Evolutionary conservation across 1,284 basidiomycete species (phyloP).

Genomic region (Malassezia furfur): DNA sequence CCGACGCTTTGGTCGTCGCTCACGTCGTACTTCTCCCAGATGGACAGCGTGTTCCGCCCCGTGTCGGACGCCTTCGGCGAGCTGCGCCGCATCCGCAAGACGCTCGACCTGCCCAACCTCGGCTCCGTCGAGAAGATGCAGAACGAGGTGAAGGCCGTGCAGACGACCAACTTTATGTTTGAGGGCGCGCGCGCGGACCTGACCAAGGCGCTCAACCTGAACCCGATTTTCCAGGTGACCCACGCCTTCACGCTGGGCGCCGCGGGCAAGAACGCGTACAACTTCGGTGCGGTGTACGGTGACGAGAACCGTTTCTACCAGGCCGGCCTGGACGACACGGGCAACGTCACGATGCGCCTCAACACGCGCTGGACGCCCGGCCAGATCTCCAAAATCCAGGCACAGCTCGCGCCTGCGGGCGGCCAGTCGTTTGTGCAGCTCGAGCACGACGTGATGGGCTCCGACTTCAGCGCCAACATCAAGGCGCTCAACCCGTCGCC

Average conservation of each 20-base stretch:
- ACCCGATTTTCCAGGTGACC: conserved; percentile 93
- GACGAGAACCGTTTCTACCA: conserved; percentile 74
- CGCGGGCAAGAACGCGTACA: conserved; percentile 61
- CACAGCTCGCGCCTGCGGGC: conserved; percentile 59
- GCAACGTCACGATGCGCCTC: conserved; percentile 74
- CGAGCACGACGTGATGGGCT: conserved; percentile 87
- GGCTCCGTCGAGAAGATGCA: conserved; percentile 44
- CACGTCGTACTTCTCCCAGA: conserved; percentile 13
- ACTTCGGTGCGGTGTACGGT: conserved; percentile 87
- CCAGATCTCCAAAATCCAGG: conserved; percentile 77
- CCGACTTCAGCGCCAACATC: conserved; percentile 75
- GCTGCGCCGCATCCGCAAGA: conserved; percentile 30
- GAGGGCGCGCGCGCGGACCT: conserved; percentile 94
- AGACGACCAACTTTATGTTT: conserved; percentile 87
- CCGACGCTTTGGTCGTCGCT: conserved; percentile 9
- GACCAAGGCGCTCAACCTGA: conserved; percentile 82
- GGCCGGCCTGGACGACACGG: conserved; percentile 86
- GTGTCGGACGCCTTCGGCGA: conserved; percentile 20
- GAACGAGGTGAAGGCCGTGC: conserved; percentile 58
- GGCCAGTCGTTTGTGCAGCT: conserved; percentile 56
- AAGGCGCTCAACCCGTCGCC: conserved; percentile 91
- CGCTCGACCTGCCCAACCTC: conserved; percentile 39
- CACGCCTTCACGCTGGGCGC: conserved; percentile 82
- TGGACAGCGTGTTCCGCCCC: conserved; percentile 33
- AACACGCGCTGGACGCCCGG: conserved; percentile 78